phyloP scores from a whole-genome alignment of 2,329 filamentous ascomycete genomes.

The Cladosporium sp. region DNA sequence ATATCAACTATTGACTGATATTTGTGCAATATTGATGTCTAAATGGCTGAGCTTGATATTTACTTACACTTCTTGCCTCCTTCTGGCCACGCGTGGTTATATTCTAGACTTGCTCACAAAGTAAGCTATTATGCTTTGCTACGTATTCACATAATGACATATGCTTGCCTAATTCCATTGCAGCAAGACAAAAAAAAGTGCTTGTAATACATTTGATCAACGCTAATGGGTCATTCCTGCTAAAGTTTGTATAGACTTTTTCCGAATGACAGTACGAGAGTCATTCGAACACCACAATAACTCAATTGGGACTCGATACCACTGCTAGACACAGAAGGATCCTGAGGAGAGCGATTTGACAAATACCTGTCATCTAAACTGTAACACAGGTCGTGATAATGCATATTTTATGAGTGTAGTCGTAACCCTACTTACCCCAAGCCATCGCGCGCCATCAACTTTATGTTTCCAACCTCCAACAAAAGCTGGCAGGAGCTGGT shows the following conservation, averaged over 20 bases:
- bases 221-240: neutral
- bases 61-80: neutral
- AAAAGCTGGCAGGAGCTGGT: neutral
- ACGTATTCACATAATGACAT: too few species aligned
- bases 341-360: neutral
- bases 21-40: neutral
- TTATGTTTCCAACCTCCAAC: neutral
- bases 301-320: accelerated
- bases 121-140: neutral
- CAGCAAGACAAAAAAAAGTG: too few species aligned
- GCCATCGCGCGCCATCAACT: neutral
- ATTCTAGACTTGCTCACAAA: neutral
- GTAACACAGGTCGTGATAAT: neutral
- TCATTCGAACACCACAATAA: neutral
- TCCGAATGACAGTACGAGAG: neutral
- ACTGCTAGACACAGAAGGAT: neutral
- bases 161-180: too few species aligned
- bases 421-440: constrained; percentile 2
- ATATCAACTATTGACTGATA: neutral
- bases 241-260: neutral
- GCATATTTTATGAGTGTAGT: neutral
- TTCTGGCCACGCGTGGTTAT: neutral
- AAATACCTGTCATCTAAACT: neutral
- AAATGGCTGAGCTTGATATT: neutral
- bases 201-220: neutral